phyloP scores from a whole-genome alignment of 2,329 filamentous ascomycete species.

The Neocucurbitaria cava region DNA sequence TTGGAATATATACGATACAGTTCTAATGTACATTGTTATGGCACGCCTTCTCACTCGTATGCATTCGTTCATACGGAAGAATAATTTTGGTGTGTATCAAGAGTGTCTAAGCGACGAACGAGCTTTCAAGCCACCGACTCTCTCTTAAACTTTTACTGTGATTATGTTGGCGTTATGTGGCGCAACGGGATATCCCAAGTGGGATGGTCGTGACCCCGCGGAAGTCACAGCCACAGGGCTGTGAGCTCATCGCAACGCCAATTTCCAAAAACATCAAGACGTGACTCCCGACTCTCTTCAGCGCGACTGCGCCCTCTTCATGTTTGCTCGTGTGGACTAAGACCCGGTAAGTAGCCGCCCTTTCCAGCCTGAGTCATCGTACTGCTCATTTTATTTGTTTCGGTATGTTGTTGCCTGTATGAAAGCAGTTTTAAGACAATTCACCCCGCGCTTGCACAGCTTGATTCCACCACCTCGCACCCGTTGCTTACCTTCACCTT shows the following conservation, averaged over 20 bases:
- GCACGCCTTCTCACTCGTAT: too few species aligned
- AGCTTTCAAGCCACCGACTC: background rate
- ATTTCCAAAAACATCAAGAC: slow-evolving; percentile 1
- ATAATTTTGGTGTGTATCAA: background rate
- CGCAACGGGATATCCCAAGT: background rate
- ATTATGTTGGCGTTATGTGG: background rate
- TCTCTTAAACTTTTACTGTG: background rate
- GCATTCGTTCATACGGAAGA: too few species aligned
- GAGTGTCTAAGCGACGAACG: background rate
- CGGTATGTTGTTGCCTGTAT: slow-evolving; percentile 25
- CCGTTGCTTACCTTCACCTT: slow-evolving; percentile 19
- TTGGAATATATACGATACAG: background rate
- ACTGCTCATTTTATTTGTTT: slow-evolving; percentile 4
- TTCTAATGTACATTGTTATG: too few species aligned
- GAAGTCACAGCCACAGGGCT: slow-evolving; percentile 8
- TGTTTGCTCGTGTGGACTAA: background rate
- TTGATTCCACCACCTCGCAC: slow-evolving; percentile 8
- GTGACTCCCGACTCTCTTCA: slow-evolving; percentile 14
- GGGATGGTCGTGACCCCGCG: background rate
- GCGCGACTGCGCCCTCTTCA: slow-evolving; percentile 13
- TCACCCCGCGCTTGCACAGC: slow-evolving; percentile 21
- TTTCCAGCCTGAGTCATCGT: slow-evolving; percentile 21
- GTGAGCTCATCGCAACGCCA: slow-evolving; percentile 21
- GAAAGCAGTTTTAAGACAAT: slow-evolving; percentile 17
- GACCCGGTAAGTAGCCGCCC: slow-evolving; percentile 19